Evolutionary conservation across 306 rosid species (phyloP).

Genomic region (Cicer arietinum): DNA sequence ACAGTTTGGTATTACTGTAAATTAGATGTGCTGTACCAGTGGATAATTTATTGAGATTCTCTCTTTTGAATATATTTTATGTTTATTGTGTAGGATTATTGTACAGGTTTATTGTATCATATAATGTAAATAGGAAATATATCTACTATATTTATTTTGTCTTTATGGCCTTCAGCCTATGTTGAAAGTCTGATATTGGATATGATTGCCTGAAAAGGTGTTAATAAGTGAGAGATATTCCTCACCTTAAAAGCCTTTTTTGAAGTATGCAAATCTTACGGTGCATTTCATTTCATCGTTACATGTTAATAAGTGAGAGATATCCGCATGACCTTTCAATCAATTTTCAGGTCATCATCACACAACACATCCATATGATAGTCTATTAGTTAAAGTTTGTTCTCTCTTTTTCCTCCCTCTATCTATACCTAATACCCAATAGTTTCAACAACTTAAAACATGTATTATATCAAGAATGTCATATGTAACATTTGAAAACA

Average conservation of each 20-base stretch:
- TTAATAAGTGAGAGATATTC: background rate
- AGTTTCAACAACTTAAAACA: background rate
- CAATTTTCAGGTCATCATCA: background rate
- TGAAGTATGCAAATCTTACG: background rate
- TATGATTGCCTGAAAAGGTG: background rate
- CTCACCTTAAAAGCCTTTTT: background rate
- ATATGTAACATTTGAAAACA: background rate
- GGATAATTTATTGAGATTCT: background rate
- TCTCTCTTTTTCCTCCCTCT: background rate
- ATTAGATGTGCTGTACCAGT: background rate
- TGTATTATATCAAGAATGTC: background rate
- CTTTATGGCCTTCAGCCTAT: background rate
- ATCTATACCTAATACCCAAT: conserved; percentile 6
- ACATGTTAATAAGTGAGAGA: background rate
- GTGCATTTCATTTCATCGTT: background rate
- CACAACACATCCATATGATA: background rate
- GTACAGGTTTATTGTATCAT: background rate
- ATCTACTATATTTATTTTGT: background rate
- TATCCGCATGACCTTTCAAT: background rate
- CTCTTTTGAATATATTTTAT: background rate
- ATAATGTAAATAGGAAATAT: background rate
- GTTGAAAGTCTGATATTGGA: background rate
- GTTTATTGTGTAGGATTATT: background rate
- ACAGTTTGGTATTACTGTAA: conserved; percentile 4
- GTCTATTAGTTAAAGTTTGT: background rate